phyloP scores from a whole-genome alignment of 1,284 basidiomycete species.

The Phlebopus sp. region DNA sequence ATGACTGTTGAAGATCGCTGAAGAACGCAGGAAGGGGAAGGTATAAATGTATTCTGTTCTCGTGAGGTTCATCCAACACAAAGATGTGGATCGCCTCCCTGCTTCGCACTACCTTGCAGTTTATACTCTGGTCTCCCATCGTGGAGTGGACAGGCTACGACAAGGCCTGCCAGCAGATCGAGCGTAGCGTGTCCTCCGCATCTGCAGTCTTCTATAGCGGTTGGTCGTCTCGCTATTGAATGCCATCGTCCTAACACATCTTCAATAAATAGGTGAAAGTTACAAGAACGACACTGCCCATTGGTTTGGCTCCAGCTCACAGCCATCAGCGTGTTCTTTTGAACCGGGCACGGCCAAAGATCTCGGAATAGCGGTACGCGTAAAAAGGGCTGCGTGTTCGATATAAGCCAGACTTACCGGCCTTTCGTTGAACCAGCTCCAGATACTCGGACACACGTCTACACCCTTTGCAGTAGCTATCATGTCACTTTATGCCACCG shows the following conservation, averaged over 20 bases:
- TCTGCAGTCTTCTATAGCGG: conserved; percentile 36
- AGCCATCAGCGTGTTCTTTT: conserved; percentile 46
- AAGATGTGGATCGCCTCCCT: too few species aligned
- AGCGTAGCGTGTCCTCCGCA: conserved; percentile 22
- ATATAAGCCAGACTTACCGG: conserved; percentile 1
- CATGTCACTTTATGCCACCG: background rate
- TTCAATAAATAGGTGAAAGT: conserved; percentile 12
- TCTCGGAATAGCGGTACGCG: conserved; percentile 43
- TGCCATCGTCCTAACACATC: too few species aligned
- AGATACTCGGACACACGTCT: conserved; percentile 39
- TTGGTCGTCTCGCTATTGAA: conserved; percentile 10
- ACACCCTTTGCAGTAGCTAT: conserved; percentile 40
- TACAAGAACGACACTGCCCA: conserved; percentile 43
- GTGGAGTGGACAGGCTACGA: too few species aligned
- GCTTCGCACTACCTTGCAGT: too few species aligned
- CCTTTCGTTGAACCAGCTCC: conserved; percentile 30
- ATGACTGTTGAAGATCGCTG: too few species aligned
- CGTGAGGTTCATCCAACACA: too few species aligned
- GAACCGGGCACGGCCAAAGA: conserved; percentile 50
- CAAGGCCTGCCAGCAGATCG: conserved; percentile 21
- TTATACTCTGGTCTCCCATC: too few species aligned
- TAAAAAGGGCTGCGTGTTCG: background rate
- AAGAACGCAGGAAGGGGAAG: too few species aligned
- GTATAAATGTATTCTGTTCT: too few species aligned
- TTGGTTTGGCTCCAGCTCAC: conserved; percentile 44